Percentiles rank a stretch among this genome's conserved stretches.
phyloP scores from a whole-genome alignment of 148 eudicot genomes.

The Euryodendron excelsum region DNA sequence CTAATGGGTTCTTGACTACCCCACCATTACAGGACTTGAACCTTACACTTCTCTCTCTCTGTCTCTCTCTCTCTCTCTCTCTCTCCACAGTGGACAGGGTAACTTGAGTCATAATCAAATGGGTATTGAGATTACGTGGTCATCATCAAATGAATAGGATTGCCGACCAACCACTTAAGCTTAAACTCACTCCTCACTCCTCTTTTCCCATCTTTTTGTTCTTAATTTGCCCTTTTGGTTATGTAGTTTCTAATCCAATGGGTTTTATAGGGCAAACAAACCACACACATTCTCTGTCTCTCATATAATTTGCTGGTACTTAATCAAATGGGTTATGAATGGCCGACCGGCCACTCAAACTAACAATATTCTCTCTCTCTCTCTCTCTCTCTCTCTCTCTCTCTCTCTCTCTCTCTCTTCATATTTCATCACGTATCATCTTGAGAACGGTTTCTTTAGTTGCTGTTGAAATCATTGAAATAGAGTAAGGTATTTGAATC shows the following conservation, averaged over 20 bases:
- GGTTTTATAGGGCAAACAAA: not conserved
- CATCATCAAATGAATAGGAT: constrained; percentile 4
- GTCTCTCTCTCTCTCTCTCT: too few species aligned
- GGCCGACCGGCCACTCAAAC: constrained; percentile 9
- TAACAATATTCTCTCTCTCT: not conserved
- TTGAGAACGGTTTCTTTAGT: not conserved
- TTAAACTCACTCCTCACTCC: not conserved
- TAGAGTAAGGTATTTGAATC: not conserved
- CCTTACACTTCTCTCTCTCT: too few species aligned
- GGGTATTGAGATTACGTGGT: not conserved
- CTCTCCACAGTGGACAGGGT: too few species aligned
- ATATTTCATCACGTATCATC: not conserved
- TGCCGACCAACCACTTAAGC: not conserved
- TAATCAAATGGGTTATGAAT: not conserved
- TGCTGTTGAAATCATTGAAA: not conserved
- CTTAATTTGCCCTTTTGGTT: not conserved
- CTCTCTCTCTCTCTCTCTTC: not conserved
- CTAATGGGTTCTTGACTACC: too few species aligned
- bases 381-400: not conserved
- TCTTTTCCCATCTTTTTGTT: not conserved
- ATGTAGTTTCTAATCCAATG: not conserved
- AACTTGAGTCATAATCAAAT: constrained; percentile 4
- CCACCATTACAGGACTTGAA: too few species aligned
- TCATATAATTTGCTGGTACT: not conserved
- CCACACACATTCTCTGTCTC: not conserved